phyloP scores from a whole-genome alignment of 75 land plant genomes.

The Sequoiadendron giganteum region DNA sequence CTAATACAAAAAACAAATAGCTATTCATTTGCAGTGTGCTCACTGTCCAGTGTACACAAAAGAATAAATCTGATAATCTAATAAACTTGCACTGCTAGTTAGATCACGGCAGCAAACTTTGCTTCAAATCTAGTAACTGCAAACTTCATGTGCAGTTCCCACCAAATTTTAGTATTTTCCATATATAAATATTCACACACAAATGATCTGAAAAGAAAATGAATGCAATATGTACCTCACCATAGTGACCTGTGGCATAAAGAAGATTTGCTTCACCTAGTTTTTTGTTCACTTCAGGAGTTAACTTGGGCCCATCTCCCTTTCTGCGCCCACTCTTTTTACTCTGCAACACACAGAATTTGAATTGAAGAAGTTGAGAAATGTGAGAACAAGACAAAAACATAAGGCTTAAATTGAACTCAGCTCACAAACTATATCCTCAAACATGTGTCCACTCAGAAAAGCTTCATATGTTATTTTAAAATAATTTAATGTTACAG shows the following conservation, averaged over 20 bases:
- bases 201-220: neutral
- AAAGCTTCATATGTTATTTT: neutral
- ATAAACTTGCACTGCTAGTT: neutral
- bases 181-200: neutral
- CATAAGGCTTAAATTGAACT: neutral
- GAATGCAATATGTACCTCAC: slow-evolving; percentile 23
- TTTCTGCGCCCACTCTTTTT: slow-evolving; percentile 66
- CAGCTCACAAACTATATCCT: neutral
- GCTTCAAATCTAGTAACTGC: neutral
- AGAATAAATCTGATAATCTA: neutral
- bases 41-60: neutral
- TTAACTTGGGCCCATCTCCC: slow-evolving; percentile 48
- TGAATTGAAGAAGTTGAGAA: neutral
- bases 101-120: neutral
- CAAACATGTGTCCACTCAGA: neutral
- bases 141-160: neutral
- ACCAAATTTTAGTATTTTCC: neutral
- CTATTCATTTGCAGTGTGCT: neutral
- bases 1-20: neutral
- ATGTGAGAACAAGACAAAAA: neutral
- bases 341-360: slow-evolving; percentile 16
- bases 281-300: slow-evolving; percentile 58
- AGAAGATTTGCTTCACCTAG: slow-evolving; percentile 91
- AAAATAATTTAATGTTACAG: neutral
- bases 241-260: slow-evolving; percentile 66